Percentiles rank a stretch among this genome's conserved stretches.
Evolutionary conservation across 106 monocot genomes (phyloP).

Genomic region (Dioscorea zingiberensis): DNA sequence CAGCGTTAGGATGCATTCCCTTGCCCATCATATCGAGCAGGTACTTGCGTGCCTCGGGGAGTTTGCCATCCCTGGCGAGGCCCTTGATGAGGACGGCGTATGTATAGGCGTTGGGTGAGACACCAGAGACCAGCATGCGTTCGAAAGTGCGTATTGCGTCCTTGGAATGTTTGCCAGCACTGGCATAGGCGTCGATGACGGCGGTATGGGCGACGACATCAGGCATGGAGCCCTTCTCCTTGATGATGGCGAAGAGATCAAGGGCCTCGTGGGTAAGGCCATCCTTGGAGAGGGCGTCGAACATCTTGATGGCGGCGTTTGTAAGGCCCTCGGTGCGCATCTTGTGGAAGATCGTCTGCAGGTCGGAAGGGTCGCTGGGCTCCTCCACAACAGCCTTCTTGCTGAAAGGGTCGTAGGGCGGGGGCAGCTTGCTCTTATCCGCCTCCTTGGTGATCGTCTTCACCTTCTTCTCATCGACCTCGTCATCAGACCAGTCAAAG

Average conservation of each 20-base stretch:
- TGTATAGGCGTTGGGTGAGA: conserved; percentile 81
- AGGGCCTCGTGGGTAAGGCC: conserved; percentile 96
- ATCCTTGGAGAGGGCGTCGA: conserved; percentile 91
- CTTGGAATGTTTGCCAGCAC: conserved; percentile 75
- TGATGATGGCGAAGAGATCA: conserved; percentile 74
- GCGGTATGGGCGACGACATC: conserved; percentile 99
- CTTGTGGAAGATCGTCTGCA: conserved; percentile 83
- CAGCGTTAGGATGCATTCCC: conserved; percentile 70
- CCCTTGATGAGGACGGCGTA: conserved; percentile 71
- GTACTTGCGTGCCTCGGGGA: conserved; percentile 52
- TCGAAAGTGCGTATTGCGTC: conserved; percentile 65
- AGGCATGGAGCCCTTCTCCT: conserved; percentile 87
- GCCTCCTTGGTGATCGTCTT: not conserved
- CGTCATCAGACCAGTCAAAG: conserved; percentile 94
- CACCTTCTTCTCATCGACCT: conserved; percentile 7
- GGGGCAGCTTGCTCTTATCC: conserved; percentile 42
- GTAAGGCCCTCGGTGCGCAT: conserved; percentile 88
- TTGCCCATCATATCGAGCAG: conserved; percentile 71
- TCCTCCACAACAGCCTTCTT: conserved; percentile 57
- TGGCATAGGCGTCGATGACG: conserved; percentile 86
- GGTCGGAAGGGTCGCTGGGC: conserved; percentile 70
- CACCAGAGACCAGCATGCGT: conserved; percentile 84
- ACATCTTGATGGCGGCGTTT: conserved; percentile 91
- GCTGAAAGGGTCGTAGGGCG: conserved; percentile 95
- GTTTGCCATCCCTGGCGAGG: conserved; percentile 55